Percentiles rank a stretch among this genome's conserved stretches.
These are phyloP conservation scores for Epichloe gansuensis DNA, from an alignment of 2,329 filamentous ascomycete species.

Conservation along the genomic window DNA sequence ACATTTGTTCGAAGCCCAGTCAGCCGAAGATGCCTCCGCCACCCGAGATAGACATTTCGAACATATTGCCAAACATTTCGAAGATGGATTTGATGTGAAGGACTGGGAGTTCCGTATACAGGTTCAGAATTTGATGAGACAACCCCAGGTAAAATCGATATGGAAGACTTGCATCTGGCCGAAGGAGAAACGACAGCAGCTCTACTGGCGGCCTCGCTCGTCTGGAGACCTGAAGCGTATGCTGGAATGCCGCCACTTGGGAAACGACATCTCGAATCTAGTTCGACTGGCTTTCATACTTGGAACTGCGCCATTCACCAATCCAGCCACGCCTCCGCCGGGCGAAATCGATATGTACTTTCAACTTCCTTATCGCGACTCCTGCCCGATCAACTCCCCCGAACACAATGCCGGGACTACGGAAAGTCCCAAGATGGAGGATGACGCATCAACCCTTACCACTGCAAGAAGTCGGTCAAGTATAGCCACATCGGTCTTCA, in stretches of 20 bases:
- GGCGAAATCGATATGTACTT: slow-evolving; percentile 27
- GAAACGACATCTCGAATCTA: slow-evolving; percentile 26
- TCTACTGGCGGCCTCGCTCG: slow-evolving; percentile 28
- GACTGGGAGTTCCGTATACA: slow-evolving; percentile 32
- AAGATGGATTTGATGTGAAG: slow-evolving; percentile 28
- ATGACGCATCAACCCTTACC: slow-evolving; percentile 15
- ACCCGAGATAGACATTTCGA: slow-evolving; percentile 32
- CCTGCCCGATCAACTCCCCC: slow-evolving; percentile 23
- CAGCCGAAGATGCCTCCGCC: slow-evolving; percentile 21
- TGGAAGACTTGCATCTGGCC: slow-evolving; percentile 35
- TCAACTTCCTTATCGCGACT: slow-evolving; percentile 23
- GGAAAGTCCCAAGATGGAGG: slow-evolving; percentile 15
- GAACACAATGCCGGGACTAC: slow-evolving; percentile 13
- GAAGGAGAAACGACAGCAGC: slow-evolving; percentile 27
- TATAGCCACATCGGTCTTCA: slow-evolving; percentile 18
- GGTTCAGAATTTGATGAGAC: slow-evolving; percentile 31
- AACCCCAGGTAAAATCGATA: slow-evolving; percentile 28
- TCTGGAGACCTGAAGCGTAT: slow-evolving; percentile 31
- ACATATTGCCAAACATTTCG: slow-evolving; percentile 34
- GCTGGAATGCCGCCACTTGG: slow-evolving; percentile 31
- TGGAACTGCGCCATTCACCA: slow-evolving; percentile 27
- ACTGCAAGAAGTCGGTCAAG: slow-evolving; percentile 16
- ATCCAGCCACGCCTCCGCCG: slow-evolving; percentile 22
- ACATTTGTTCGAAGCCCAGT: slow-evolving; percentile 27
- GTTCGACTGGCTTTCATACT: slow-evolving; percentile 31